Conservation (phyloP, 768 basidiomycete species). For the Pleurotus pulmonarius region DNA sequence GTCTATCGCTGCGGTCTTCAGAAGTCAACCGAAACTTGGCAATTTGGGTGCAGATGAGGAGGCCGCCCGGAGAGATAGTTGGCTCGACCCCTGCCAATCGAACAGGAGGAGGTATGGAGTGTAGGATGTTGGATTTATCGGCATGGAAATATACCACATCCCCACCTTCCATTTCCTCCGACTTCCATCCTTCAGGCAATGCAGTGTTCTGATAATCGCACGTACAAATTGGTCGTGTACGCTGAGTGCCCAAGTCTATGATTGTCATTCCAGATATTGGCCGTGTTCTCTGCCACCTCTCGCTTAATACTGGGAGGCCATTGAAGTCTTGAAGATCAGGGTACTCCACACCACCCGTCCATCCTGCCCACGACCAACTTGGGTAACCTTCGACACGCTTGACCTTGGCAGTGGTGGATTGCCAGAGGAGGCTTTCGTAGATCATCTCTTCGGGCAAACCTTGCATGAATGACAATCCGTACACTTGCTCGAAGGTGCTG, state of each 20-base stretch:
- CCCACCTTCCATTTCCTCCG: background rate
- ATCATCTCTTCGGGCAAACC: slow-evolving; percentile 1
- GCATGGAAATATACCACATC: background rate
- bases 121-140: background rate
- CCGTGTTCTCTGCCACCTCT: slow-evolving; percentile 1
- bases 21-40: background rate
- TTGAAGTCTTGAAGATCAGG: slow-evolving; percentile 1
- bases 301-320: background rate
- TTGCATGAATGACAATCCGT: background rate
- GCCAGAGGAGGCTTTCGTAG: slow-evolving; percentile 1
- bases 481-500: background rate
- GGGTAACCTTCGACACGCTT: background rate
- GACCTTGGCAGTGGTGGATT: background rate
- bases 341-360: background rate
- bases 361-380: slow-evolving; percentile 5
- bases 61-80: background rate
- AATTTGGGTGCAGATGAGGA: background rate
- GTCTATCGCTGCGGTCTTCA: background rate
- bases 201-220: background rate
- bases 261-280: background rate
- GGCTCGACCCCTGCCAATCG: too few species aligned
- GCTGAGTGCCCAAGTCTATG: background rate
- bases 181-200: background rate
- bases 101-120: background rate
- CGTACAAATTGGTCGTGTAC: background rate